Evolutionary conservation across 805 yeast genomes (phyloP), one percentile per base, ranked within the genome.

Genomic region (Hemisphaericaspora nanyangensis): DNA sequence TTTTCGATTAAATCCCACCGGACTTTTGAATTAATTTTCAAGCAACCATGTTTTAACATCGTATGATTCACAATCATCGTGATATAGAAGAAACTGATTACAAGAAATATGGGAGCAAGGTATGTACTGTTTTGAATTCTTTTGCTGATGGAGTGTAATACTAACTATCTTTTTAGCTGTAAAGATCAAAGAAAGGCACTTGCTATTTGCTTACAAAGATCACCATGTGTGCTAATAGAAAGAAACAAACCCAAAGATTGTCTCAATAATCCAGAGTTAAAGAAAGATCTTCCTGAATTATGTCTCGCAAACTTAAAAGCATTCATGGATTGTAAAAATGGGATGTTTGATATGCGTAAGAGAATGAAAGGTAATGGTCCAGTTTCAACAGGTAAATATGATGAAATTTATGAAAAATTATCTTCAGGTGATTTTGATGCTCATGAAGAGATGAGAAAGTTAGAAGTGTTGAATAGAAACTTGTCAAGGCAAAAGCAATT

Each of bases 361-460:
- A 75, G 99, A 49, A 85, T 91, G 65, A 73, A 88, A 55, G 98
- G 98, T 4, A 91, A 91, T 55, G 99, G 95, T 0, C 89, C 97
- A 0, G 65, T 86, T 31, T 87, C 96, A 10, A 86, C 95, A 6
- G 99, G 99, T 0, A 84, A 83, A 55, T 91, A 85, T 61, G 96
- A 90, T 52, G 91, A 87, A 42, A 86, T 87, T 37, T 85, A 84
- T 48, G 88, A 81, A 29, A 82, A 85, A 44, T 67, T 91, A 42
- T 79, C 88, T 1, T 61, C 70, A 3, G 99, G 99, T 1, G 74
- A 91, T 41, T 89, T 85, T 55, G 82, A 90, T 55, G 80, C 97
- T 1, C 65, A 71, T 34, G 90, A 82, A 44, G 98, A 91, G 61
- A 76, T 87, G 74, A 68, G 68, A 43, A 88, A 86, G 60, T 68